These are phyloP conservation scores for Pichia californica DNA, from an alignment of 805 yeast species.

Conservation along the genomic window DNA sequence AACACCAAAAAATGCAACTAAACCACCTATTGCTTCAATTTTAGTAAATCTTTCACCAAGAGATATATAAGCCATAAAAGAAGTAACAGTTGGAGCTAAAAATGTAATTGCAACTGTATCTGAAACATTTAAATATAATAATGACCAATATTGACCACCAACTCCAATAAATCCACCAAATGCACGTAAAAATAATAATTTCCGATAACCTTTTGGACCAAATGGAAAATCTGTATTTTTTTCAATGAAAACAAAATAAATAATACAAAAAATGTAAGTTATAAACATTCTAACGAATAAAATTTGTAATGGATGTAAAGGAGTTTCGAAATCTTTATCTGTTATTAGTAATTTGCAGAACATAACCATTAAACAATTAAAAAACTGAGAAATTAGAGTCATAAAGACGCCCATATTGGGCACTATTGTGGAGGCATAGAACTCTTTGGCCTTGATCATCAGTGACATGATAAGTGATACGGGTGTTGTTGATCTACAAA, in stretches of 20 bases:
- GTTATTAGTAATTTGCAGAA: slow-evolving; percentile 70
- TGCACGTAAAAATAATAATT: slow-evolving; percentile 43
- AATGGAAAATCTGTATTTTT: slow-evolving; percentile 51
- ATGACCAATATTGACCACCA: slow-evolving; percentile 67
- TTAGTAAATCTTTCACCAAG: slow-evolving; percentile 60
- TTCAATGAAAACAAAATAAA: slow-evolving; percentile 39
- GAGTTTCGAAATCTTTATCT: slow-evolving; percentile 49
- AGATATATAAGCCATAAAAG: slow-evolving; percentile 61
- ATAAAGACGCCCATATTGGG: slow-evolving; percentile 51
- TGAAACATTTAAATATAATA: slow-evolving; percentile 66
- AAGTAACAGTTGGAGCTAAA: slow-evolving; percentile 69
- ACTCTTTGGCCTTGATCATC: not conserved
- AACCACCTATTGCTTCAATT: slow-evolving; percentile 63
- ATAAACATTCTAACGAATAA: slow-evolving; percentile 70
- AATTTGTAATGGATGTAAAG: slow-evolving; percentile 74
- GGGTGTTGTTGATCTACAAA: too few relatives aligned
- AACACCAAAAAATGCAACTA: slow-evolving; percentile 69
- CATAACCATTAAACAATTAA: slow-evolving; percentile 71
- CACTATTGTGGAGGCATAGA: not conserved
- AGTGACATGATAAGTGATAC: not conserved
- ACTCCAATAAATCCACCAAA: slow-evolving; percentile 74
- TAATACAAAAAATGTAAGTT: slow-evolving; percentile 54
- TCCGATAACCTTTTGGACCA: slow-evolving; percentile 8
- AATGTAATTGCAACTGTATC: slow-evolving; percentile 82
- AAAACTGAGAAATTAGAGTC: slow-evolving; percentile 57